Conservation (phyloP, 257 asterid genomes). For the Rhazya stricta region DNA sequence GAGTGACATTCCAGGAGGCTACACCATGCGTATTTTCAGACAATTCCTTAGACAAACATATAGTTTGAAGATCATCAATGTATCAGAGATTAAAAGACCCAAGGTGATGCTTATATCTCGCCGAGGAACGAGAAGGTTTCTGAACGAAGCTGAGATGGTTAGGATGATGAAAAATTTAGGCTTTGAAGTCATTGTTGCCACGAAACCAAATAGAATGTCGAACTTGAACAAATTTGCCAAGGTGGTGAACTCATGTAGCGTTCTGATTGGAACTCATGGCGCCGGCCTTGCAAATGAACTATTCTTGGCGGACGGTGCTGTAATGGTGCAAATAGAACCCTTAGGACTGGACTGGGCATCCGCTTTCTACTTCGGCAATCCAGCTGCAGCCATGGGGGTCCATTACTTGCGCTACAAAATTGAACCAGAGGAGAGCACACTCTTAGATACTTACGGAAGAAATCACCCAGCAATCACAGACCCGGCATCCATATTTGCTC, state of each 20-base stretch:
- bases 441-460: constrained; percentile 27
- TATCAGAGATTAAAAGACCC: constrained; percentile 33
- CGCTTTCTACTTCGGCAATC: constrained; percentile 32
- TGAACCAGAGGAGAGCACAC: constrained; percentile 50
- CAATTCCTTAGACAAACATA: constrained; percentile 29
- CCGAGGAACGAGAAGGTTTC: constrained; percentile 30
- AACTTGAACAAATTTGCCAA: constrained; percentile 28
- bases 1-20: constrained; percentile 27
- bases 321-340: constrained; percentile 39
- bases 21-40: constrained; percentile 36
- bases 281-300: constrained; percentile 49
- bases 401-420: constrained; percentile 43
- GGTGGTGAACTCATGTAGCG: constrained; percentile 38
- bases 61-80: constrained; percentile 19
- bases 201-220: constrained; percentile 16
- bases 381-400: constrained; percentile 34
- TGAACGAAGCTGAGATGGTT: constrained; percentile 40
- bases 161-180: constrained; percentile 37
- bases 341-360: constrained; percentile 43
- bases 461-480: constrained; percentile 31
- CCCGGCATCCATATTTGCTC: constrained; percentile 27
- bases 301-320: constrained; percentile 44
- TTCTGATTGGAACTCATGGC: constrained; percentile 52
- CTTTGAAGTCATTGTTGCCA: constrained; percentile 35
- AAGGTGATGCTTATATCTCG: constrained; percentile 39